Evolutionary conservation across 306 rosid species (phyloP).

Genomic region (Glycyrrhiza uralensis): DNA sequence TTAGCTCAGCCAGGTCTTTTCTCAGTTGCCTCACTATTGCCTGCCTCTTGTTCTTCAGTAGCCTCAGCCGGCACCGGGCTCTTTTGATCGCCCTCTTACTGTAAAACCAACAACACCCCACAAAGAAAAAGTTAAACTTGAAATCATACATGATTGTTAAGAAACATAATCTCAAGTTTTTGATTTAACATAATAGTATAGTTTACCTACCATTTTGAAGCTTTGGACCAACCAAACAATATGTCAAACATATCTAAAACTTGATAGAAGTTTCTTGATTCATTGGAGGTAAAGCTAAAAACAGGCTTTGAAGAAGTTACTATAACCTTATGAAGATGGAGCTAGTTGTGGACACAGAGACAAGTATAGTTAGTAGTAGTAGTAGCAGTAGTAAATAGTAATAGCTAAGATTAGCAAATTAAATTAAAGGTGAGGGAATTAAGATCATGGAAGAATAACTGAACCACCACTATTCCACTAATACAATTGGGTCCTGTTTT

Average conservation of each 20-base stretch:
- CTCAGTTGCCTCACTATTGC: constrained; percentile 50
- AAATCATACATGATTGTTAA: neutral
- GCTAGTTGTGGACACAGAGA: too few relatives aligned
- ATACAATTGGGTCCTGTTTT: too few relatives aligned
- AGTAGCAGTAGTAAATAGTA: too few relatives aligned
- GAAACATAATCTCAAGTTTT: neutral
- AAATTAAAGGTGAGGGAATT: too few relatives aligned
- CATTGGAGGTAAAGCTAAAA: neutral
- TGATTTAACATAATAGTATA: neutral
- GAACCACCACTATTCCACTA: constrained; percentile 11
- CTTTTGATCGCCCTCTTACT: constrained; percentile 62
- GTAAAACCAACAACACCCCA: constrained; percentile 15
- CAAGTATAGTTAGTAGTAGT: too few relatives aligned
- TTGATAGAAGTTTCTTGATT: neutral
- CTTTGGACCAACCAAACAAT: constrained; percentile 83
- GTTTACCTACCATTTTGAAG: constrained; percentile 69
- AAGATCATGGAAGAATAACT: constrained; percentile 7
- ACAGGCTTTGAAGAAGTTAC: neutral
- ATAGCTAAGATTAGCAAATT: too few relatives aligned
- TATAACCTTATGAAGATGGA: too few relatives aligned
- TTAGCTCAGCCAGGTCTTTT: constrained; percentile 52
- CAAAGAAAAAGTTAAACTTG: neutral
- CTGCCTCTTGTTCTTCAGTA: constrained; percentile 59
- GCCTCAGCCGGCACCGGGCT: constrained; percentile 51
- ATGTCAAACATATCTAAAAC: constrained; percentile 58